A percentile compares a stretch with the other conserved stretches of the same genome.
phyloP scores from a whole-genome alignment of 2,329 filamentous ascomycete genomes.

The Cercospora brassicicola region DNA sequence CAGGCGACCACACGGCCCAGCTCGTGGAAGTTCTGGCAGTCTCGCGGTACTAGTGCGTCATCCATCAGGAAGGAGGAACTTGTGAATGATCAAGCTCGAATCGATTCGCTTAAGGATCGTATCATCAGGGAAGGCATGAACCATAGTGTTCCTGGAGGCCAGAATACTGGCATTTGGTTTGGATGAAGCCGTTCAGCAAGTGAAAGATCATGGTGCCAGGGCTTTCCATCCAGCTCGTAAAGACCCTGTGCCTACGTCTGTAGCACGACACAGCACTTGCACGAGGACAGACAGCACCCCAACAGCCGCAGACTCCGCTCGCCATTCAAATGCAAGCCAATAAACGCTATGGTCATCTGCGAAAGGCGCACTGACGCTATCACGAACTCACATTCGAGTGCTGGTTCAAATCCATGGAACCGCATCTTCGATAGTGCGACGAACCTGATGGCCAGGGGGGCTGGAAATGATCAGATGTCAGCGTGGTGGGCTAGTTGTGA shows the following conservation, averaged over 20 bases:
- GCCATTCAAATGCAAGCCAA: background rate
- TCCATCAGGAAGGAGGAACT: background rate
- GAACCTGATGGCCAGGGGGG: background rate
- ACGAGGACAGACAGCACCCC: background rate
- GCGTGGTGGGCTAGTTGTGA: background rate
- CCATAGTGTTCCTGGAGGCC: slow-evolving; percentile 7
- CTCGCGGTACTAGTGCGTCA: slow-evolving; percentile 19
- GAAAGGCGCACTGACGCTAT: background rate
- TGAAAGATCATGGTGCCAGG: background rate
- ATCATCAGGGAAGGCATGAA: slow-evolving; percentile 16
- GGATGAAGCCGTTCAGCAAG: slow-evolving; percentile 3
- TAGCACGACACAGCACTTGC: background rate
- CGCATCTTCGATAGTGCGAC: background rate
- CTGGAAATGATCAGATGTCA: background rate
- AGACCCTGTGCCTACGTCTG: background rate
- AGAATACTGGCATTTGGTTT: slow-evolving; percentile 18
- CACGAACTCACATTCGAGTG: background rate
- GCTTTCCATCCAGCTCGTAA: background rate
- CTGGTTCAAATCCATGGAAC: background rate
- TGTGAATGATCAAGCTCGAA: slow-evolving; percentile 7
- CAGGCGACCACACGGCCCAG: slow-evolving; percentile 24
- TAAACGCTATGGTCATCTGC: background rate
- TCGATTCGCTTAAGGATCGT: slow-evolving; percentile 17
- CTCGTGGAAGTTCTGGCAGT: slow-evolving; percentile 30
- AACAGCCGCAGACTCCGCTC: background rate